A percentile compares a stretch with the other conserved stretches of the same genome.
Evolutionary conservation across 2,329 filamentous ascomycete species (phyloP).

Genomic region (Colletotrichum sp.): DNA sequence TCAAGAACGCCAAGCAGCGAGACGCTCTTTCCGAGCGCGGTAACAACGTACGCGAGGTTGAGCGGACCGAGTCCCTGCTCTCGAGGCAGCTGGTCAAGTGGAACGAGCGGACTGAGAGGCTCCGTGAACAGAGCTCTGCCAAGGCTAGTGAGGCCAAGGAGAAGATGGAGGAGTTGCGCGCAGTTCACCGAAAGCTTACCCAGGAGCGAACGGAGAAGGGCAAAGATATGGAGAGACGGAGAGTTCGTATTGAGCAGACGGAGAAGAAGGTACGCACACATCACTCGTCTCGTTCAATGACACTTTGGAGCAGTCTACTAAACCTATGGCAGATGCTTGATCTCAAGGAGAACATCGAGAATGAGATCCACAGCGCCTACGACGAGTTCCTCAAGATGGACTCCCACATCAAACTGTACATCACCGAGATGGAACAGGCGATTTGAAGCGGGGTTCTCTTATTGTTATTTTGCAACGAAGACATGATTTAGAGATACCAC

Average conservation of each 20-base stretch:
- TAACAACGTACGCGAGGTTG: constrained; percentile 90
- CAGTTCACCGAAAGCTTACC: constrained; percentile 78
- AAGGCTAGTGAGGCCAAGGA: constrained; percentile 82
- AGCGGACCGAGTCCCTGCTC: constrained; percentile 83
- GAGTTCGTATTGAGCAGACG: constrained; percentile 95
- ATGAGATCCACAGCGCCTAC: constrained; percentile 86
- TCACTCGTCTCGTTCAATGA: background rate
- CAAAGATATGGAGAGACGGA: constrained; percentile 88
- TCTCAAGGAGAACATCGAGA: constrained; percentile 96
- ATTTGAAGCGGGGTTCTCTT: constrained; percentile 42
- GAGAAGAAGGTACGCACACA: constrained; percentile 84
- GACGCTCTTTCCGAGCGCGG: constrained; percentile 88
- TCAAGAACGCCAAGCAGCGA: constrained; percentile 78
- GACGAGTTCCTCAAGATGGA: constrained; percentile 98
- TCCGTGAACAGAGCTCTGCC: constrained; percentile 78
- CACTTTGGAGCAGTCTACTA: constrained; percentile 14
- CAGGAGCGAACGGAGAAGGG: constrained; percentile 87
- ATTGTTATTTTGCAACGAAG: constrained; percentile 1
- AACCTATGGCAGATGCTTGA: constrained; percentile 81
- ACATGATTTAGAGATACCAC: constrained; percentile 37
- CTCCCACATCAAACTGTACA: constrained; percentile 95
- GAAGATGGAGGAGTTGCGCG: constrained; percentile 88
- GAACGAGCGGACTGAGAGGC: constrained; percentile 83
- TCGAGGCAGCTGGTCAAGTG: constrained; percentile 85
- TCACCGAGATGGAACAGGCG: constrained; percentile 97